These are phyloP conservation scores for Saccharomycopsis crataegensis DNA, from an alignment of 1,139 yeast genomes.

Conservation along the genomic window DNA sequence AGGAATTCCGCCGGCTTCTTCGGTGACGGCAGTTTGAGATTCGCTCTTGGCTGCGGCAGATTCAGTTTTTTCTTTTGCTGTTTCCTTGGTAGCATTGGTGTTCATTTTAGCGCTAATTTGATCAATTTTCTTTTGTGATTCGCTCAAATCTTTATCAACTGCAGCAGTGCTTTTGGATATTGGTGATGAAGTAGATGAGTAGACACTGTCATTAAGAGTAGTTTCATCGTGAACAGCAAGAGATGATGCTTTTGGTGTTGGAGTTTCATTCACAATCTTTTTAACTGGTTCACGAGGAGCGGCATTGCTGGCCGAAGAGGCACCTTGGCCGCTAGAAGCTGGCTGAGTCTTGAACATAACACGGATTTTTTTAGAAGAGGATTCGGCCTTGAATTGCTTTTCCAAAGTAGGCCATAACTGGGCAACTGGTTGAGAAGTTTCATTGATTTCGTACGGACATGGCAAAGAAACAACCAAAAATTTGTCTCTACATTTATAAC, in stretches of 20 bases:
- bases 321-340: conserved; percentile 20
- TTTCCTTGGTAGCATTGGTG: conserved; percentile 23
- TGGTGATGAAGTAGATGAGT: conserved; percentile 10
- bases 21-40: conserved; percentile 2
- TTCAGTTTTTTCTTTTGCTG: conserved; percentile 9
- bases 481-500: conserved; percentile 81
- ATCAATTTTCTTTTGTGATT: conserved; percentile 37
- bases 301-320: conserved; percentile 18
- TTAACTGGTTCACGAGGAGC: not conserved
- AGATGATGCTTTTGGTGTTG: conserved; percentile 10
- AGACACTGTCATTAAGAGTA: conserved; percentile 18
- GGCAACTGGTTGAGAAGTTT: conserved; percentile 44
- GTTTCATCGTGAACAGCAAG: conserved; percentile 19
- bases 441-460: conserved; percentile 41
- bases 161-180: conserved; percentile 17
- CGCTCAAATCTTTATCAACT: conserved; percentile 31
- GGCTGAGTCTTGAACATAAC: conserved; percentile 46
- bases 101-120: conserved; percentile 40
- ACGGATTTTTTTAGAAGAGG: conserved; percentile 69
- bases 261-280: conserved; percentile 5
- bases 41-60: conserved; percentile 1
- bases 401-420: conserved; percentile 71
- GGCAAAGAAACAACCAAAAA: conserved; percentile 85
- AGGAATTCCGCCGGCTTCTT: conserved; percentile 28
- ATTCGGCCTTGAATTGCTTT: conserved; percentile 47